Percentiles rank a stretch among this genome's conserved stretches.
phyloP scores from a whole-genome alignment of 2,329 filamentous ascomycete genomes.

The Corynespora cassiicola region DNA sequence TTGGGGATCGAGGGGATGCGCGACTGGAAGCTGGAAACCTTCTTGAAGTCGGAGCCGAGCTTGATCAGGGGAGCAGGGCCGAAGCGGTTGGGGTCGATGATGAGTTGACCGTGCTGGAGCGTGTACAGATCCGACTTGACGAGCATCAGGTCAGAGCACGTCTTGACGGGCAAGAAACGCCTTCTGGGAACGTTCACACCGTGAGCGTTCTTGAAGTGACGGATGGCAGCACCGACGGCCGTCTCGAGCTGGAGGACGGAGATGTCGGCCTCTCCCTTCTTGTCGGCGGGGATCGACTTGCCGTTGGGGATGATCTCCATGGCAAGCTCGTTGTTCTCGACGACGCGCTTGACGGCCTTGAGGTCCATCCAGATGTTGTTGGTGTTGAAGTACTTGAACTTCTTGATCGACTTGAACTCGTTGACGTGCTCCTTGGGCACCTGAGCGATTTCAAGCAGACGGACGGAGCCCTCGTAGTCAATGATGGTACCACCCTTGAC shows the following conservation, averaged over 20 bases:
- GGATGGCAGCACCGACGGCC: conserved; percentile 96
- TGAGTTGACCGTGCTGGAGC: conserved; percentile 95
- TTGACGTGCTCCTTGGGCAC: conserved; percentile 99
- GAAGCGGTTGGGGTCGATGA: conserved; percentile 96
- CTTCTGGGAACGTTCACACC: conserved; percentile 98
- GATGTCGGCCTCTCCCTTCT: conserved; percentile 99
- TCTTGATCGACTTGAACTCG: conserved; percentile 99
- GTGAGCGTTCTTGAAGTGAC: conserved; percentile 98
- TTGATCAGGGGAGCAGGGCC: conserved; percentile 98
- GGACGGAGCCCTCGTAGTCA: conserved; percentile 96
- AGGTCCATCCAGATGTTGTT: conserved; percentile 99
- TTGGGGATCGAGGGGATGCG: conserved; percentile 86
- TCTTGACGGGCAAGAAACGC: conserved; percentile 99
- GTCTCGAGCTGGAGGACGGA: conserved; percentile 99
- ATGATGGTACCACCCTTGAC: conserved; percentile 99
- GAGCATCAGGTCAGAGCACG: conserved; percentile 98
- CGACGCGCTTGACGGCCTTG: conserved; percentile 95
- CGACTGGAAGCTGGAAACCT: conserved; percentile 96
- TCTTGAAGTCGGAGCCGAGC: conserved; percentile 99
- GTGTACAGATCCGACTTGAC: conserved; percentile 99
- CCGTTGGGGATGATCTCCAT: conserved; percentile 99
- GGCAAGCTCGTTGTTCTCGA: conserved; percentile 96
- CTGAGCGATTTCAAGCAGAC: conserved; percentile 97
- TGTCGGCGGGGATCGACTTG: conserved; percentile 97
- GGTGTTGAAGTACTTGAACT: conserved; percentile 99